Base-by-base conservation (phyloP, 129 eudicot species). In the Saposhnikovia divaricata region DNA sequence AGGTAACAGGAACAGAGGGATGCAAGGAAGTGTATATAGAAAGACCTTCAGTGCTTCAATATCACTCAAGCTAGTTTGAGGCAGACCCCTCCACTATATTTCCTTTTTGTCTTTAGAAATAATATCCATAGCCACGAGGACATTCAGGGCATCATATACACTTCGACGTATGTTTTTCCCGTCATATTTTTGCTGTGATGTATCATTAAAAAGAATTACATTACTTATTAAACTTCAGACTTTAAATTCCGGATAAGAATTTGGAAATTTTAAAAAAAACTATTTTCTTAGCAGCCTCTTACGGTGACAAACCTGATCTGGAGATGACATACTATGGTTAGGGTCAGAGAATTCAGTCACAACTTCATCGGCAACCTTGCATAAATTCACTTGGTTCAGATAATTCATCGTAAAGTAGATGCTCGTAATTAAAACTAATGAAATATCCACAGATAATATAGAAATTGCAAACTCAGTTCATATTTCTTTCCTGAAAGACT, bases 321-420 rank as follows among this genome's bases (percentile, higher is more conserved):
- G 87, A 74, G 92, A 73, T 77, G 89, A 77, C 74, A 83, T 80
- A 78, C 78, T 71, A 25, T 81, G 79, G 51, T 63, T 59, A 19
- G 89, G 87, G 39, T 87, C 96, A n/a, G 90, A 73, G 82, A 88
- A 92, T 80, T 90, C 97, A 48, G 90, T 88, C 44, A 92, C 93
- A 63, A 92, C 93, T 87, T 92, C 97, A 83, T 92, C 97, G 38
- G 97, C 97, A 75, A 92, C 97, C 97, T 59, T 89, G 82, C 66
- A 77, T 55, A 65, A 74, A 47, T 57, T 77, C 18, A 21, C 21
- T 28, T 77, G 12, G 12, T 53, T 48, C 28, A 37, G 79, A 28
- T 39, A 50, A 19, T 18, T 18, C 34, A 37, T 77, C 34, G 0
- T 53, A 38, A 77, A 14, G 42, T 38, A 61, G 13, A 61, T 61